These are phyloP conservation scores for Cladosporium cucumerinum DNA, from an alignment of 2,329 filamentous ascomycete genomes.

Conservation along the genomic window DNA sequence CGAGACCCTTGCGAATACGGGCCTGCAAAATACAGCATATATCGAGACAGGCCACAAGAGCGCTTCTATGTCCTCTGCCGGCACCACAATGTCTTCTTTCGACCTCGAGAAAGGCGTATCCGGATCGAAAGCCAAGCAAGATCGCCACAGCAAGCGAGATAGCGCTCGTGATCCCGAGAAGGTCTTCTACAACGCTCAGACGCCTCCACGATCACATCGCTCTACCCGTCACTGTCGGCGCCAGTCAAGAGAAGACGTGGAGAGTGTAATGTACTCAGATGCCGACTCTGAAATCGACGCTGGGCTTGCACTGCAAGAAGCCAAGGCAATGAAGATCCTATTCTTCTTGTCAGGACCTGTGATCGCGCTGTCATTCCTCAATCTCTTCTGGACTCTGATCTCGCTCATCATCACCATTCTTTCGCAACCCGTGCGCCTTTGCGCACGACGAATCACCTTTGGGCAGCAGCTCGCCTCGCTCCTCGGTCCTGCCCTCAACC, in stretches of 20 bases:
- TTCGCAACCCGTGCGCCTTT: constrained; percentile 54
- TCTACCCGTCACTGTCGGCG: constrained; percentile 13
- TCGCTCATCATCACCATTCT: constrained; percentile 51
- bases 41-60: constrained; percentile 20
- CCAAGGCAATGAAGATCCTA: constrained; percentile 45
- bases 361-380: constrained; percentile 52
- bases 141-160: constrained; percentile 16
- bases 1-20: constrained; percentile 1
- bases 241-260: constrained; percentile 17
- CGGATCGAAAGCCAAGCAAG: constrained; percentile 18
- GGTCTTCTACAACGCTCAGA: constrained; percentile 21
- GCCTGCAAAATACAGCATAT: background rate
- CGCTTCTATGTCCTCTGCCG: constrained; percentile 31
- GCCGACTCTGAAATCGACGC: constrained; percentile 37
- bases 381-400: constrained; percentile 54
- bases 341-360: constrained; percentile 54
- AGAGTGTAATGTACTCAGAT: constrained; percentile 22
- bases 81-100: constrained; percentile 29
- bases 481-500: constrained; percentile 52
- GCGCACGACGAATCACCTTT: constrained; percentile 47
- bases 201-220: constrained; percentile 15
- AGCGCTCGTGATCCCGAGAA: constrained; percentile 27
- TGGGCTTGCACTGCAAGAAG: constrained; percentile 39
- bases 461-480: constrained; percentile 50
- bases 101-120: constrained; percentile 31